These are phyloP conservation scores for Lippia alba DNA, from an alignment of 305 asterid species.

Conservation along the genomic window DNA sequence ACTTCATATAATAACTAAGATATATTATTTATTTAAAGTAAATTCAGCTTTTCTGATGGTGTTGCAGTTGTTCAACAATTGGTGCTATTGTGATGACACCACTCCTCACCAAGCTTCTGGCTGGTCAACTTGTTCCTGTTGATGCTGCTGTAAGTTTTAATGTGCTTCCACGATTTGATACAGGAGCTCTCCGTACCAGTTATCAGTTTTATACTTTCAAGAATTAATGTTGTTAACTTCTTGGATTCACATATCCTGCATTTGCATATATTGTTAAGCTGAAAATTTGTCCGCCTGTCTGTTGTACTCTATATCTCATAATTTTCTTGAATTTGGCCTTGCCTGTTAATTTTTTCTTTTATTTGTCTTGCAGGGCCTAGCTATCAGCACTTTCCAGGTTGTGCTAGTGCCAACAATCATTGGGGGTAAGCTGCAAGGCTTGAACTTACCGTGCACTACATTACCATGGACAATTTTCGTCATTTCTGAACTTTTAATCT, in stretches of 20 bases:
- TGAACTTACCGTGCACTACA: constrained; percentile 11
- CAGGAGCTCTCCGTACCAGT: constrained; percentile 9
- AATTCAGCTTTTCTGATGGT: constrained; percentile 32
- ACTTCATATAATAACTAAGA: no score
- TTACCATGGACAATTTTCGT: constrained; percentile 13
- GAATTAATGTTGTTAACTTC: constrained; percentile 25
- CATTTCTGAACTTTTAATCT: constrained; percentile 26
- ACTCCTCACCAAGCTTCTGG: constrained; percentile 89
- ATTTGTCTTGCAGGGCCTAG: constrained; percentile 78
- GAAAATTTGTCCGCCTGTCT: constrained; percentile 1
- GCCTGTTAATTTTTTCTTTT: constrained; percentile 23
- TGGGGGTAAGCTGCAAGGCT: constrained; percentile 70
- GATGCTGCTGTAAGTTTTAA: constrained; percentile 87
- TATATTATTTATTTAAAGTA: not conserved
- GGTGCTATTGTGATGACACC: constrained; percentile 98
- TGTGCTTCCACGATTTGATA: constrained; percentile 25
- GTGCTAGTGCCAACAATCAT: constrained; percentile 91
- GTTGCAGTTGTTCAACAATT: constrained; percentile 90
- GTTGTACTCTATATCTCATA: constrained; percentile 7
- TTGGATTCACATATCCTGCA: constrained; percentile 17
- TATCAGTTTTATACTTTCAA: constrained; percentile 14
- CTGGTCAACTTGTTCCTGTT: constrained; percentile 98
- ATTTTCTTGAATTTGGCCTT: not conserved
- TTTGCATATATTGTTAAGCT: not conserved
- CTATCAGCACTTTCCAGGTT: constrained; percentile 95